phyloP scores from a whole-genome alignment of 202 grass and related monocot species.

The Brachypodium distachyon region DNA sequence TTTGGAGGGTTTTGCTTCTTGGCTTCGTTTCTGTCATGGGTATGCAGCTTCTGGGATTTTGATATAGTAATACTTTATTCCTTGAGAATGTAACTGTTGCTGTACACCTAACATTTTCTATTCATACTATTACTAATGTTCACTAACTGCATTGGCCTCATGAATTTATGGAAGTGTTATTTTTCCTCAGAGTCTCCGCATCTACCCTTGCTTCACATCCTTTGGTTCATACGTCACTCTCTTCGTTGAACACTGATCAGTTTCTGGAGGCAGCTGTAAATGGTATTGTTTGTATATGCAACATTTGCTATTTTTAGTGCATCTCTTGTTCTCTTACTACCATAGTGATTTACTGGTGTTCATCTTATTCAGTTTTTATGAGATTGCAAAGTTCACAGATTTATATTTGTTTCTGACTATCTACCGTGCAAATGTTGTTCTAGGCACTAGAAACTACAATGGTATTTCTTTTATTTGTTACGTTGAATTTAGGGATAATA shows the following conservation, averaged over 20 bases:
- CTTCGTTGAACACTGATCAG: constrained; percentile 69
- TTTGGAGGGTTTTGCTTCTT: constrained; percentile 93
- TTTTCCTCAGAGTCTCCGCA: constrained; percentile 58
- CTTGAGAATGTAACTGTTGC: constrained; percentile 23
- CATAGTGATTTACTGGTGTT: constrained; percentile 4
- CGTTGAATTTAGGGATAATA: not conserved
- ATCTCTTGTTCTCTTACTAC: not conserved
- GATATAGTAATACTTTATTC: constrained; percentile 19
- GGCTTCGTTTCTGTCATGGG: constrained; percentile 92
- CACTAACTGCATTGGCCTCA: not conserved
- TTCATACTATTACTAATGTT: constrained; percentile 15
- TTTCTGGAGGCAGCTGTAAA: constrained; percentile 90
- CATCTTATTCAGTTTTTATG: constrained; percentile 1
- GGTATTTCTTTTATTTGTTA: not conserved
- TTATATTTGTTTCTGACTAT: constrained; percentile 3
- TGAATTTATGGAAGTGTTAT: constrained; percentile 22
- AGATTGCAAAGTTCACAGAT: not conserved
- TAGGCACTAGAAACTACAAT: not conserved
- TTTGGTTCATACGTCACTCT: constrained; percentile 71
- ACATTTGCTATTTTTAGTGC: constrained; percentile 1
- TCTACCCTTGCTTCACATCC: constrained; percentile 75
- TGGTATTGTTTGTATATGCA: constrained; percentile 49
- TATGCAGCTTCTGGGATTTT: constrained; percentile 38
- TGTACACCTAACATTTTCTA: not conserved
- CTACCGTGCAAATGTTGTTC: not conserved